Evolutionary conservation across 768 basidiomycete species (phyloP).

Genomic region (Tulasnella sp.): DNA sequence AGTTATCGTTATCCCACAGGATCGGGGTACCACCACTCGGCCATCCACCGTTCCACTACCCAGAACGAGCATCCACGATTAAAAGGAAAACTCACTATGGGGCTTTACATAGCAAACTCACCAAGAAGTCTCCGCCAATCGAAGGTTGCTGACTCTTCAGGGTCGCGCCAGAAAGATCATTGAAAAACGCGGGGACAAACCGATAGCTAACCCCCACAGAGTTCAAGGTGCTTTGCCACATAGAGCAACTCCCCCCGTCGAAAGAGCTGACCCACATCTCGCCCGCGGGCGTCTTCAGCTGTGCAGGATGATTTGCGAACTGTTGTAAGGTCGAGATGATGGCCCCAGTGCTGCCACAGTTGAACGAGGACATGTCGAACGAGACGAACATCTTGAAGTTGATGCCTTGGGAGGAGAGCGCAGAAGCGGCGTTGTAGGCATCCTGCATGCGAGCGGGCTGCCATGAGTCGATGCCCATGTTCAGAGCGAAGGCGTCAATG

Average conservation of each 20-base stretch:
- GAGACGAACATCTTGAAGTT: constrained; percentile 20
- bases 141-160: constrained; percentile 27
- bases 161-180: constrained; percentile 38
- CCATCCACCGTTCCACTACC: constrained; percentile 51
- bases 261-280: not conserved
- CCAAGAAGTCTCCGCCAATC: constrained; percentile 50
- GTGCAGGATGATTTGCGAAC: constrained; percentile 1
- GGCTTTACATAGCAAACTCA: constrained; percentile 22
- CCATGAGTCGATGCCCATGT: constrained; percentile 22
- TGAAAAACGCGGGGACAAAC: constrained; percentile 55
- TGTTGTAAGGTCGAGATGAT: not conserved
- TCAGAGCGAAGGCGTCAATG: constrained; percentile 21
- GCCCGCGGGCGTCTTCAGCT: constrained; percentile 5
- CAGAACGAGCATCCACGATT: no score
- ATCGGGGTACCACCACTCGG: constrained; percentile 25
- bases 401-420: not conserved
- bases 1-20: not conserved
- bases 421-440: constrained; percentile 20
- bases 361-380: constrained; percentile 18
- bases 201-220: not conserved
- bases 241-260: not conserved
- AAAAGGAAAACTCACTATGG: no score
- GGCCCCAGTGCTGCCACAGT: not conserved
- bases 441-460: constrained; percentile 20
- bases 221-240: not conserved